Evolutionary conservation across 2,329 filamentous ascomycete species (phyloP), one percentile per base, ranked within the genome.

Genomic region (Phoma sp.): DNA sequence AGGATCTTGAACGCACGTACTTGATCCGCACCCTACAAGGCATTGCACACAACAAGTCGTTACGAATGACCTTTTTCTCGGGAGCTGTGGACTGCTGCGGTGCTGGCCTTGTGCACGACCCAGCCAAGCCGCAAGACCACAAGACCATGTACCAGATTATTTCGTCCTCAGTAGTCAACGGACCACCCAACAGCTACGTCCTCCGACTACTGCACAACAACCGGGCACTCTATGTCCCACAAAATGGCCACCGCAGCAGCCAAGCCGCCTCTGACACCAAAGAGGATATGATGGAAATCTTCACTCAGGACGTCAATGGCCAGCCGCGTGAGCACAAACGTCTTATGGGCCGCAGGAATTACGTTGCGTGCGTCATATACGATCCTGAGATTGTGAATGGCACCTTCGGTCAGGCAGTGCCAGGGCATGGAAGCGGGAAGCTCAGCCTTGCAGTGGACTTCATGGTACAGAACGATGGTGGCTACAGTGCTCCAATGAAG

Each of bases 251-350:
- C 63, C 81, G 85, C 60, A 83, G 80, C 55, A 82, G 83, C 1
- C 86, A 91, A 52, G 84, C 85, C 61, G 87, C 89, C 1, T 89
- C 88, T 1, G 95, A 99, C 73, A 99, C 95, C 41, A 98, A 99
- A 77, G 95, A 99, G 75, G 95, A 99, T 77, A 99, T 99, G 95
- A 96, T 99, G 90, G 95, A 99, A 79, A 96, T 99, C 63, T 99
- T 99, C 83, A 91, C 95, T 68, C 90, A 89, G 7, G 95, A 99
- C 66, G 91, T 95, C 13, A 91, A 88, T 48, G 93, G 95, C n/a
- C 81, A 86, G 32, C 81, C 87, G 0, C 83, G 93, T 41, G 93
- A 97, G 74, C 82, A 93, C 70, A 93, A 93, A 78, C 90, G 93
- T 69, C 83, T 99, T 46, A 99, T 99, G 92, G 91, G 89, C 0